Base-by-base conservation (phyloP, 352 stramenopile genomes). In the Albugo laibachii region DNA sequence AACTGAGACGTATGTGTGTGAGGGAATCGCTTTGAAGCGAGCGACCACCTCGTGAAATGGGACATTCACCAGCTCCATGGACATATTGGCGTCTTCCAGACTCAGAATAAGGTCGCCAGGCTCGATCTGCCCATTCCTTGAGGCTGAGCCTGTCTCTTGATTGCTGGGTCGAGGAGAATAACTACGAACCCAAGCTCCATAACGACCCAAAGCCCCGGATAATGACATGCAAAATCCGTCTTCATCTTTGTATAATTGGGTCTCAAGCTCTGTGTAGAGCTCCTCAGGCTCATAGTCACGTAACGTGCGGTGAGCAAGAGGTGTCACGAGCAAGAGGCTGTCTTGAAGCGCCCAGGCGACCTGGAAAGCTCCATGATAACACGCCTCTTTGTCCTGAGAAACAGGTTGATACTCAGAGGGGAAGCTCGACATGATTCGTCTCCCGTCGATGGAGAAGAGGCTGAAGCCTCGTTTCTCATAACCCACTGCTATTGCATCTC, bases 161-260 rank as follows among this genome's bases (percentile, higher is more conserved):
- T 80, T 61, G 19, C 41, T 31, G 1, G 57, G 47, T 37, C 62
- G 65, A 1, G 56, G 62, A 14, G 71, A 84, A 41, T 87, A 88
- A 45, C 66, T 77, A 31, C 73, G 75, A 44, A 92, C 75, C 78
- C 78, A 92, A 11, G 75, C 75, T 5, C 78, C 78, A 14, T 62
- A 77, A 11, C 77, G 78, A 12, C 66, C 63, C 13, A 71, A 71
- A 15, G 77, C 69, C 1, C 78, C 78, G 2, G 78, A 81, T 0
- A 92, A 54, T 14, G 78, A 92, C 6, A 92, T 58, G 54, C 78
- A 88, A 15, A 92, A 41, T 0, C 78, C 78, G 46, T 88, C 69
- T 37, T 62, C 42, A 13, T 70, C 57, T 53, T 86, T 85, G 11
- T 73, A 19, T 5, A 89, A 38, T 12, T 53, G 45, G 3, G 80